These are phyloP conservation scores for Fusarium sacchari DNA, from an alignment of 2,329 filamentous ascomycete genomes.

Conservation along the genomic window DNA sequence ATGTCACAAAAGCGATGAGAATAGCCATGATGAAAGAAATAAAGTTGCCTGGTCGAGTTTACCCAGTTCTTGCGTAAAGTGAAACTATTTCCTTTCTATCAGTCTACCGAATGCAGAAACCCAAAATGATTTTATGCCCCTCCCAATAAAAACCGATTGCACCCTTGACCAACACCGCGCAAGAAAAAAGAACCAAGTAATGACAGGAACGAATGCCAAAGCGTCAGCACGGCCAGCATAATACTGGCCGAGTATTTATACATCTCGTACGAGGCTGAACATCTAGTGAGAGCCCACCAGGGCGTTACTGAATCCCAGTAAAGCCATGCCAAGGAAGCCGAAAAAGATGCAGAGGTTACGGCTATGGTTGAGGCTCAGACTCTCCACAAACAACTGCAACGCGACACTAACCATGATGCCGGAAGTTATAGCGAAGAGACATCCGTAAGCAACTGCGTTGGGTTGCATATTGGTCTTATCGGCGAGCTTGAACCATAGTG, in stretches of 20 bases:
- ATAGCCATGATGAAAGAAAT: not conserved
- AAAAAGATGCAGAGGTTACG: slow-evolving; percentile 80
- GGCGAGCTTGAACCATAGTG: slow-evolving; percentile 83
- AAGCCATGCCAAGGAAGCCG: slow-evolving; percentile 86
- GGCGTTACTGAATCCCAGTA: slow-evolving; percentile 86
- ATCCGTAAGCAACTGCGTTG: slow-evolving; percentile 73
- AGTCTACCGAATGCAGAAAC: slow-evolving; percentile 10
- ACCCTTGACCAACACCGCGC: slow-evolving; percentile 27
- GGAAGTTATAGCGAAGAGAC: slow-evolving; percentile 87
- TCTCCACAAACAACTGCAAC: slow-evolving; percentile 88
- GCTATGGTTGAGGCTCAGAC: slow-evolving; percentile 82
- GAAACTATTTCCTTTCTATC: slow-evolving; percentile 29
- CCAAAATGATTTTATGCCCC: slow-evolving; percentile 4
- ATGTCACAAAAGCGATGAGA: slow-evolving; percentile 8
- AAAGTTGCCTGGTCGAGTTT: not conserved
- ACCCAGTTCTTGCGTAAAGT: slow-evolving; percentile 1
- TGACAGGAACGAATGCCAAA: not conserved
- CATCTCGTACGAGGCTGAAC: not conserved
- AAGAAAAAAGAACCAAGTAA: slow-evolving; percentile 6
- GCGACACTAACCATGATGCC: slow-evolving; percentile 97
- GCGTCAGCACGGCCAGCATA: not conserved
- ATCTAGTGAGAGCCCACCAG: slow-evolving; percentile 70
- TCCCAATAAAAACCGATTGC: not conserved
- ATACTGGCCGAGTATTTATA: not conserved
- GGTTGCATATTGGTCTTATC: slow-evolving; percentile 59